Conservation (phyloP, 306 rosid genomes). For the Heteromeles arbutifolia region DNA sequence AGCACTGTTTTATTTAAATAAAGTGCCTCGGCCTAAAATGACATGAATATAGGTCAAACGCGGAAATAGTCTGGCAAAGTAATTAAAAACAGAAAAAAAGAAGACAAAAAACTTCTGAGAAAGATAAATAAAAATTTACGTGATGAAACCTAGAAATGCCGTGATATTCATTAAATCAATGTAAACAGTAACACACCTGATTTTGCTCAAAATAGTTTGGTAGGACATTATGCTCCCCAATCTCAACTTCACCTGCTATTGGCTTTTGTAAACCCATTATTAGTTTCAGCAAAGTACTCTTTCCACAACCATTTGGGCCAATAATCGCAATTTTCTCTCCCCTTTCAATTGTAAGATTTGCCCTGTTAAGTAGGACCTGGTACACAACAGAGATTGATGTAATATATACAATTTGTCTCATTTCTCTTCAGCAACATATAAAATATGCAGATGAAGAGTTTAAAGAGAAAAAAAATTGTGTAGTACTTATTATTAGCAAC, state of each 20-base stretch:
- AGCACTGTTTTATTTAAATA: constrained; percentile 90
- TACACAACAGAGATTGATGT: constrained; percentile 23
- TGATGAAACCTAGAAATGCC: neutral
- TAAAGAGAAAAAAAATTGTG: neutral
- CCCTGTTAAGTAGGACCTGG: constrained; percentile 71
- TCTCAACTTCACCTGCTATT: constrained; percentile 62
- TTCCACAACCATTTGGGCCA: constrained; percentile 99
- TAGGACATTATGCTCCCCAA: constrained; percentile 90
- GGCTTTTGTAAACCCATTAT: constrained; percentile 87
- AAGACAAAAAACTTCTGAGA: neutral
- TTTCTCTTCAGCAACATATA: neutral
- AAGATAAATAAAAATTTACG: neutral
- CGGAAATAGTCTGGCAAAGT: constrained; percentile 5
- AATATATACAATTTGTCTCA: constrained; percentile 10
- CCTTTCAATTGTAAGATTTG: constrained; percentile 81
- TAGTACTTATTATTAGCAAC: neutral
- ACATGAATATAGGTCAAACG: constrained; percentile 17
- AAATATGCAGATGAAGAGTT: neutral
- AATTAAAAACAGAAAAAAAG: neutral
- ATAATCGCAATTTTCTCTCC: constrained; percentile 93
- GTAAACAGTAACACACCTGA: constrained; percentile 48
- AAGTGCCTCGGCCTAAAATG: constrained; percentile 90
- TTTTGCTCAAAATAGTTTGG: constrained; percentile 98
- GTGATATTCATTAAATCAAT: constrained; percentile 4
- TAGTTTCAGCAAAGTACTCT: constrained; percentile 88